Evolutionary conservation across 306 rosid species (phyloP).

Genomic region (Lathyrus oleraceus): DNA sequence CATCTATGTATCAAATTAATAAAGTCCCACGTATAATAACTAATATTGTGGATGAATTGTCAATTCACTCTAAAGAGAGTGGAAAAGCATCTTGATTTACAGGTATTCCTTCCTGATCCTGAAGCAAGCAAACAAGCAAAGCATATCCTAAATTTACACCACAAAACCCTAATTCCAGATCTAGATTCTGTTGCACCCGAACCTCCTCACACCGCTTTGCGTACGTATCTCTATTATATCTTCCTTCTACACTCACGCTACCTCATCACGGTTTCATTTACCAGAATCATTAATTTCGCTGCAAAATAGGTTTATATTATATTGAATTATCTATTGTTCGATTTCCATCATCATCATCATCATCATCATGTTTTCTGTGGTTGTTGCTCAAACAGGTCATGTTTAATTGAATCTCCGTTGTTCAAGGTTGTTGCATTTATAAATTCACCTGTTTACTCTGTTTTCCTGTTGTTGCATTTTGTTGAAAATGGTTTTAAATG

Average conservation of each 20-base stretch:
- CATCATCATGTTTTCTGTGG: not conserved
- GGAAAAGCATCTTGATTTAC: too few species aligned
- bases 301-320: too few species aligned
- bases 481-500: not conserved
- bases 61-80: too few species aligned
- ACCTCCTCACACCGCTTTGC: too few species aligned
- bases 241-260: not conserved
- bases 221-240: not conserved
- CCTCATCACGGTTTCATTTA: not conserved
- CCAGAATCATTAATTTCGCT: slow-evolving; percentile 1
- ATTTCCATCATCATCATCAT: slow-evolving; percentile 6
- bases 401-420: not conserved
- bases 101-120: not conserved
- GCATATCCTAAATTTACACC: slow-evolving; percentile 17
- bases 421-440: slow-evolving; percentile 5
- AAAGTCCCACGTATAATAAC: too few species aligned
- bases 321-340: not conserved
- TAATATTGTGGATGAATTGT: too few species aligned
- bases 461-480: too few species aligned
- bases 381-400: not conserved
- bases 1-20: too few species aligned
- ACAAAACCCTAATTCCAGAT: slow-evolving; percentile 31
- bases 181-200: not conserved
- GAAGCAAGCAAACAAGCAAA: slow-evolving; percentile 1
- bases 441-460: not conserved